Evolutionary conservation across 495 filamentous ascomycete genomes (phyloP).

Genomic region (Podospora fimiseda): DNA sequence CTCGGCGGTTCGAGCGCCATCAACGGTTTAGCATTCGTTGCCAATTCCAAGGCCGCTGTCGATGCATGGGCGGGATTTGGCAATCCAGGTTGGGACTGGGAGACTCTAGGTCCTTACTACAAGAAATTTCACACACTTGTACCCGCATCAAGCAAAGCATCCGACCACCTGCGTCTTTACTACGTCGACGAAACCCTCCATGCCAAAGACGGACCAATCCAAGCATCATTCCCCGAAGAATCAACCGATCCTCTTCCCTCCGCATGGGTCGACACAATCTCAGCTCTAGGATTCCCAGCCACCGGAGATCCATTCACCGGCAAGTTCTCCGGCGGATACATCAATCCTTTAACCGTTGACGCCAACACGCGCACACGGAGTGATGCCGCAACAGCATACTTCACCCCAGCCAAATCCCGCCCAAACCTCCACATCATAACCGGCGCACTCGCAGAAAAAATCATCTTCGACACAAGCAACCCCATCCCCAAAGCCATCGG

Average conservation of each 20-base stretch:
- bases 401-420: background rate
- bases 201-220: background rate
- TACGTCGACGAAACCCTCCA: background rate
- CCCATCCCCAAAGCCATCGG: background rate
- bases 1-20: background rate
- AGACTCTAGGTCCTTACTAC: background rate
- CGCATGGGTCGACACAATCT: background rate
- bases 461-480: background rate
- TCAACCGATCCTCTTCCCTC: background rate
- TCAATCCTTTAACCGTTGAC: background rate
- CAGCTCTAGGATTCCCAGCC: background rate
- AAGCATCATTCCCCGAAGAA: background rate
- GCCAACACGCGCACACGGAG: background rate
- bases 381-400: background rate
- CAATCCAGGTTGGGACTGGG: constrained; percentile 12
- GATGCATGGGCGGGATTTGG: constrained; percentile 7
- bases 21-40: background rate
- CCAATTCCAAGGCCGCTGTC: constrained; percentile 1
- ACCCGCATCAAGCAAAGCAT: background rate
- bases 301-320: background rate
- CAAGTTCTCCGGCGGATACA: background rate
- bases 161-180: background rate
- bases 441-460: background rate
- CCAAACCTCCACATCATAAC: constrained; percentile 1
- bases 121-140: constrained; percentile 1